A percentile compares a stretch with the other conserved stretches of the same genome.
Conservation (phyloP, 768 basidiomycete species). For the Bullera alba region DNA sequence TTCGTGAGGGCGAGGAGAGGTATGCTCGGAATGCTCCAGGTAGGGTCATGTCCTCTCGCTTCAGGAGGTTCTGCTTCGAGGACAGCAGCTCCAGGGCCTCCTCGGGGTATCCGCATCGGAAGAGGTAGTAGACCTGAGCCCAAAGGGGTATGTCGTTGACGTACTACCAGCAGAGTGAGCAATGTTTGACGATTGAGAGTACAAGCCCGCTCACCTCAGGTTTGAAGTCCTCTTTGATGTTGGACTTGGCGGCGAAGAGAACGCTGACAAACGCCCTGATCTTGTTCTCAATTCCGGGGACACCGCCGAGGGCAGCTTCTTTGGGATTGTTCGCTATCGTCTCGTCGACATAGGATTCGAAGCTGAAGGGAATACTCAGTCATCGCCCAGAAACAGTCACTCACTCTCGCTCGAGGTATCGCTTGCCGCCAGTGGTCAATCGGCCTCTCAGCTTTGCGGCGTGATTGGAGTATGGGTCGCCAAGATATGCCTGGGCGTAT, state of each 20-base stretch:
- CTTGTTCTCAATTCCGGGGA: constrained; percentile 82
- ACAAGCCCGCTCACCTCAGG: constrained; percentile 60
- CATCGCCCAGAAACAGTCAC: constrained; percentile 14
- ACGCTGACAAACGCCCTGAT: constrained; percentile 80
- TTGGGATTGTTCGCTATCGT: constrained; percentile 72
- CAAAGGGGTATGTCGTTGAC: constrained; percentile 82
- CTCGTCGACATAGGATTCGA: constrained; percentile 56
- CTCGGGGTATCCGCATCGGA: constrained; percentile 72
- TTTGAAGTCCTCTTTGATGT: constrained; percentile 74
- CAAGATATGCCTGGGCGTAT: constrained; percentile 69
- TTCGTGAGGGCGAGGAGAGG: constrained; percentile 71
- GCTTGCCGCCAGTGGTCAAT: constrained; percentile 68
- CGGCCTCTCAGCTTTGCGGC: constrained; percentile 64
- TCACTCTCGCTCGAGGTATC: constrained; percentile 75
- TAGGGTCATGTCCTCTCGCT: constrained; percentile 74
- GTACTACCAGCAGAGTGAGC: too few species aligned
- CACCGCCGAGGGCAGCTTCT: constrained; percentile 82
- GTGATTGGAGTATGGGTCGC: constrained; percentile 55
- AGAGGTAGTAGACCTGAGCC: constrained; percentile 87
- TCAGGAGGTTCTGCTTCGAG: constrained; percentile 57
- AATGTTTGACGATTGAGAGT: too few species aligned
- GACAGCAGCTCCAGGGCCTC: constrained; percentile 75
- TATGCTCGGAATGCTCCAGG: constrained; percentile 73
- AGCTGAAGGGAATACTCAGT: constrained; percentile 22
- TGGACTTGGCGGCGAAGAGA: constrained; percentile 51